Conservation (phyloP, 805 yeast genomes). For the Wilhelminamyces savonicus region DNA sequence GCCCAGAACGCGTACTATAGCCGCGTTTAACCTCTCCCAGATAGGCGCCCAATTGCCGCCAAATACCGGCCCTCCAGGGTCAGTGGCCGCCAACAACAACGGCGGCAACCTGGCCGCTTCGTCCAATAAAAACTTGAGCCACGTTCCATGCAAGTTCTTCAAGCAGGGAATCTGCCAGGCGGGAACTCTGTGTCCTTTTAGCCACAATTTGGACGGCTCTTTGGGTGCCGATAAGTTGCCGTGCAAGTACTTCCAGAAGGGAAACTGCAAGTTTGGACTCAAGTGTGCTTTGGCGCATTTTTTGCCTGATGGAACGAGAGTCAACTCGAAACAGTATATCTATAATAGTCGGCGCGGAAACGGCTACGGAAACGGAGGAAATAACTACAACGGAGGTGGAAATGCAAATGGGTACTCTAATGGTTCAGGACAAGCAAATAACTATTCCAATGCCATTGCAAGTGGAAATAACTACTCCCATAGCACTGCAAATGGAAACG, state of each 20-base stretch:
- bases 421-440: too few species aligned
- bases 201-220: constrained; percentile 64
- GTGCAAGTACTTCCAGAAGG: constrained; percentile 91
- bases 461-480: too few species aligned
- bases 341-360: constrained; percentile 3
- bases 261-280: constrained; percentile 93
- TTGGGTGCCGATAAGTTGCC: constrained; percentile 50
- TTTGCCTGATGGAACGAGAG: constrained; percentile 81
- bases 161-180: constrained; percentile 94
- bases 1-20: too few species aligned
- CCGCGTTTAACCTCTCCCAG: constrained; percentile 9
- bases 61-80: constrained; percentile 30
- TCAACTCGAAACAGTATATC: constrained; percentile 39
- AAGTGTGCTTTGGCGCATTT: constrained; percentile 94
- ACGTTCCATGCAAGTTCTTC: constrained; percentile 94
- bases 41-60: constrained; percentile 23
- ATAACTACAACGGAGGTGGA: constrained; percentile 1
- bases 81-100: constrained; percentile 11
- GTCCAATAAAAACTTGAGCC: constrained; percentile 56
- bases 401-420: too few species aligned
- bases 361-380: not conserved
- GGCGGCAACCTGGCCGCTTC: constrained; percentile 5
- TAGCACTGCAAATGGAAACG: too few species aligned
- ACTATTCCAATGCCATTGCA: too few species aligned
- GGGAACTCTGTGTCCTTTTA: constrained; percentile 85